These are phyloP conservation scores for Ceratocystis eucalypticola DNA, from an alignment of 2,329 filamentous ascomycete species.

Conservation along the genomic window DNA sequence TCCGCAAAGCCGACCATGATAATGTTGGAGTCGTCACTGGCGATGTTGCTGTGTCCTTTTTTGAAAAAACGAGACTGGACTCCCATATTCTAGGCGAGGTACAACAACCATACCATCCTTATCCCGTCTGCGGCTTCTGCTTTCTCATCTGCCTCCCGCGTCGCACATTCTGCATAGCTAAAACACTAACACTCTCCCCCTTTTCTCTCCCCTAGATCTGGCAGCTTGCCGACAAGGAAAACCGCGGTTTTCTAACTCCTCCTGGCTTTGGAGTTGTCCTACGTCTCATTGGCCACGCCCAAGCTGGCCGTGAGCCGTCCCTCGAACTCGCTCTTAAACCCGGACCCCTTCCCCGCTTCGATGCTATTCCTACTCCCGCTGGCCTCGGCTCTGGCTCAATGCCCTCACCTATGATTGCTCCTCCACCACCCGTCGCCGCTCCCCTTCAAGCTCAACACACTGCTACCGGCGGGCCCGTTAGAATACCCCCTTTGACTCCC, in stretches of 20 bases:
- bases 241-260: conserved; percentile 83
- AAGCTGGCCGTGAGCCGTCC: conserved; percentile 70
- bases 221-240: conserved; percentile 96
- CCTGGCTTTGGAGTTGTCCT: conserved; percentile 87
- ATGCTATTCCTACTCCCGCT: conserved; percentile 29
- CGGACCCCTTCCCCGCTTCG: conserved; percentile 84
- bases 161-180: background rate
- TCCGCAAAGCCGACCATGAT: conserved; percentile 83
- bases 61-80: conserved; percentile 85
- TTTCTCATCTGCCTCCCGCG: background rate
- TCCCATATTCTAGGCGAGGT: conserved; percentile 80
- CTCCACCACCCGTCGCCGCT: conserved; percentile 33
- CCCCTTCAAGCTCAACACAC: conserved; percentile 43
- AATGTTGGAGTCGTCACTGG: conserved; percentile 87
- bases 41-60: conserved; percentile 93
- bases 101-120: conserved; percentile 26
- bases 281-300: conserved; percentile 88
- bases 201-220: conserved; percentile 55
- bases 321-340: conserved; percentile 70
- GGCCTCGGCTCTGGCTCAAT: conserved; percentile 20
- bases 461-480: conserved; percentile 50
- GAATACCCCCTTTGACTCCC: conserved; percentile 75
- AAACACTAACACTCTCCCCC: background rate
- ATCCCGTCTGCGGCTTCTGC: background rate
- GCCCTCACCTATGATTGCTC: conserved; percentile 23